phyloP scores from a whole-genome alignment of 2,329 filamentous ascomycete genomes.

The Fonsecaea pugnacius region DNA sequence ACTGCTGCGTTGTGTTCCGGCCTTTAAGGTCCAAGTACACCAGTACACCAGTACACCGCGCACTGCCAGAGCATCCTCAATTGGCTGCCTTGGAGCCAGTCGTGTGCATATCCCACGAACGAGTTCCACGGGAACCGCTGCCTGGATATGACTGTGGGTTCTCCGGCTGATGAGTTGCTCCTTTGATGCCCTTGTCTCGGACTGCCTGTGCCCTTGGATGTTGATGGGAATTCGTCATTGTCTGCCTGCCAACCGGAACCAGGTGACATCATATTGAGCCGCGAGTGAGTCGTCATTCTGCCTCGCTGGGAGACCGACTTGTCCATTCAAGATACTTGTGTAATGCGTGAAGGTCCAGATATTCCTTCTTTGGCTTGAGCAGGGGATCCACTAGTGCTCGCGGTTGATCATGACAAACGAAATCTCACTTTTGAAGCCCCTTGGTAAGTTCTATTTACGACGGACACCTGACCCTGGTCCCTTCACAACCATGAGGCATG shows the following conservation, averaged over 20 bases:
- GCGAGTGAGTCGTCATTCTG: neutral
- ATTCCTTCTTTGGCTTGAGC: constrained; percentile 10
- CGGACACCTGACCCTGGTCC: constrained; percentile 1
- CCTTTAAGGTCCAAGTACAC: constrained; percentile 17
- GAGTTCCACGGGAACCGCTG: neutral
- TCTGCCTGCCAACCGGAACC: constrained; percentile 18
- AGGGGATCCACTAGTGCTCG: constrained; percentile 8
- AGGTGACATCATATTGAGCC: constrained; percentile 30
- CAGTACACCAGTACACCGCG: neutral
- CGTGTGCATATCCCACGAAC: constrained; percentile 33
- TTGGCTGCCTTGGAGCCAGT: constrained; percentile 22
- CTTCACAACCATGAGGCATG: constrained; percentile 6
- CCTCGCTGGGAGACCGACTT: constrained; percentile 12
- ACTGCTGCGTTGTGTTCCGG: constrained; percentile 1
- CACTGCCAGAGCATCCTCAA: constrained; percentile 16
- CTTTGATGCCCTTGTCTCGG: neutral
- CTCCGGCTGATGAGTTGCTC: constrained; percentile 13
- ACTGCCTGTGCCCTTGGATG: neutral
- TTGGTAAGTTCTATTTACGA: constrained; percentile 44
- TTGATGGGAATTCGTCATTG: constrained; percentile 3
- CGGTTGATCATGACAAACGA: constrained; percentile 45
- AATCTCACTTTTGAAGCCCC: constrained; percentile 51
- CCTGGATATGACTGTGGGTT: constrained; percentile 17
- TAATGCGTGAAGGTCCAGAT: constrained; percentile 15
- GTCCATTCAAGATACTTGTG: constrained; percentile 15